These are phyloP conservation scores for Pseudocercospora macadamiae DNA, from an alignment of 2,329 filamentous ascomycete genomes.

Conservation along the genomic window DNA sequence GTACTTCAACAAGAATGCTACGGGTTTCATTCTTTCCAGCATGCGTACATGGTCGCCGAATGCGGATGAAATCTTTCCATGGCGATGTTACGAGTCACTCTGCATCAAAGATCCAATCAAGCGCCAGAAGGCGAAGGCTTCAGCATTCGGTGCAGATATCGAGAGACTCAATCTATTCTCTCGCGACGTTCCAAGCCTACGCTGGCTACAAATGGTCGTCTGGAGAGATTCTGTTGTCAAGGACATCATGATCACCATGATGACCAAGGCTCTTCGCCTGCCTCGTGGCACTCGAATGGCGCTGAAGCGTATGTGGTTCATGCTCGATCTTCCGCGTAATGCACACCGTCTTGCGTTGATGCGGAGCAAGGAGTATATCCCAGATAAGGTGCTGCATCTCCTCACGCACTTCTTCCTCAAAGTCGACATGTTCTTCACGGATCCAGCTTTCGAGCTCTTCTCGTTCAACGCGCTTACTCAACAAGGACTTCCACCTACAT, in stretches of 20 bases:
- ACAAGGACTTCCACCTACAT: conserved; percentile 9
- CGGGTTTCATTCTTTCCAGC: conserved; percentile 61
- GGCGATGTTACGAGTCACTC: conserved; percentile 60
- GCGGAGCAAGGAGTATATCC: conserved; percentile 58
- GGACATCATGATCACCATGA: conserved; percentile 66
- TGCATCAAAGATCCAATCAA: conserved; percentile 62
- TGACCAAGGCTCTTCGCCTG: conserved; percentile 57
- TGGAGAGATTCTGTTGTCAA: conserved; percentile 59
- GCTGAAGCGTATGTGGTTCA: conserved; percentile 66
- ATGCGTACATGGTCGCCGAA: conserved; percentile 58
- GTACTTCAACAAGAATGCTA: conserved; percentile 62
- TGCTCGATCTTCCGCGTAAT: conserved; percentile 68
- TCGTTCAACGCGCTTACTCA: conserved; percentile 16
- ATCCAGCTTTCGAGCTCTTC: conserved; percentile 54
- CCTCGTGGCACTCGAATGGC: conserved; percentile 31
- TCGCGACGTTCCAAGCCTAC: conserved; percentile 63
- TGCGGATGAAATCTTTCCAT: conserved; percentile 62
- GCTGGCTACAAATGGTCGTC: conserved; percentile 69
- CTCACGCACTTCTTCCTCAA: conserved; percentile 70
- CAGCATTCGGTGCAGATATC: conserved; percentile 18
- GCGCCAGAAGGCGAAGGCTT: conserved; percentile 29
- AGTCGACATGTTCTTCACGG: conserved; percentile 69
- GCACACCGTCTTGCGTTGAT: conserved; percentile 59
- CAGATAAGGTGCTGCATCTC: conserved; percentile 62
- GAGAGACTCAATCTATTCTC: conserved; percentile 33